phyloP scores from a whole-genome alignment of 306 rosid species.

The Hippophae tibetana region DNA sequence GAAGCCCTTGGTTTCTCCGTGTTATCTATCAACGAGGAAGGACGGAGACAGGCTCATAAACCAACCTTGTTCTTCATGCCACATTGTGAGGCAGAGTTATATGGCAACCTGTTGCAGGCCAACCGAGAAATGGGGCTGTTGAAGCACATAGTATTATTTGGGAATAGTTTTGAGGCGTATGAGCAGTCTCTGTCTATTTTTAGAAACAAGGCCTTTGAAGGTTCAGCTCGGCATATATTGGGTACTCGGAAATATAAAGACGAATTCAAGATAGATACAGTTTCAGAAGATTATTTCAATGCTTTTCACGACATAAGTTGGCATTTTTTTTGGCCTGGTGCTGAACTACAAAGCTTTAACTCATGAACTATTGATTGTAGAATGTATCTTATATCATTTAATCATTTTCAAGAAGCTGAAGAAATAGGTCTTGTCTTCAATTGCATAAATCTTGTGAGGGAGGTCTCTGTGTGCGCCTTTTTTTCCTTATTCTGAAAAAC shows the following conservation, averaged over 20 bases:
- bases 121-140: conserved; percentile 56
- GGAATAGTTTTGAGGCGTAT: conserved; percentile 74
- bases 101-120: conserved; percentile 62
- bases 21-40: conserved; percentile 57
- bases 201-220: conserved; percentile 29
- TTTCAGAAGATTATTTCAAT: conserved; percentile 58
- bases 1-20: conserved; percentile 56
- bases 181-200: conserved; percentile 42
- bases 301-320: conserved; percentile 90
- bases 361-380: neutral
- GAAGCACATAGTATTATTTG: conserved; percentile 50
- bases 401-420: no score
- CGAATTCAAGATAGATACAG: conserved; percentile 43
- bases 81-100: conserved; percentile 72
- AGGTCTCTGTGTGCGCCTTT: no score
- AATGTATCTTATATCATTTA: no score
- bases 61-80: conserved; percentile 66
- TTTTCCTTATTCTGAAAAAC: no score
- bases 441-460: no score
- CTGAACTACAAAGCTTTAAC: conserved; percentile 26
- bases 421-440: no score
- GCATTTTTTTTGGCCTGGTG: conserved; percentile 58
- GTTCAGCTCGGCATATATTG: conserved; percentile 35
- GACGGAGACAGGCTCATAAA: conserved; percentile 43
- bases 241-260: conserved; percentile 31